These are phyloP conservation scores for Fusarium xylarioides DNA, from an alignment of 2,329 filamentous ascomycete genomes.

Conservation along the genomic window DNA sequence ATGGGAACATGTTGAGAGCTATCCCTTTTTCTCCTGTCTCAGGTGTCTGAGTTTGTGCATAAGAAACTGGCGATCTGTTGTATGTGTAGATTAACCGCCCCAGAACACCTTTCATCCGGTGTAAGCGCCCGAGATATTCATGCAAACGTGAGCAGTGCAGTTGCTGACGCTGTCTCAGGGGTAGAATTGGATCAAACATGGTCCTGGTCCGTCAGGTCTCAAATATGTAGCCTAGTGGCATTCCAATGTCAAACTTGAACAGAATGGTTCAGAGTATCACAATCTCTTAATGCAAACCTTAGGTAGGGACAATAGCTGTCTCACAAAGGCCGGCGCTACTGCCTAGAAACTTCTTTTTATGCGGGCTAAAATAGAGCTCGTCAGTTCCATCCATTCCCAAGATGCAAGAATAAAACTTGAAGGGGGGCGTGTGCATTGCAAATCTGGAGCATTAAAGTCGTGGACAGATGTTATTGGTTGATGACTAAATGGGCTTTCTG, in stretches of 20 bases:
- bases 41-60: slow-evolving; percentile 15
- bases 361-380: slow-evolving; percentile 9
- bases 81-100: neutral
- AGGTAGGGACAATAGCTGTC: neutral
- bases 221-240: slow-evolving; percentile 1
- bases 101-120: neutral
- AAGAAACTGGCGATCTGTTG: slow-evolving; percentile 2
- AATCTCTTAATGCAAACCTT: neutral
- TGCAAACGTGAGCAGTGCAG: neutral
- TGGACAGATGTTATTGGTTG: slow-evolving; percentile 32
- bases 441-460: slow-evolving; percentile 21
- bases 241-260: neutral
- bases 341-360: slow-evolving; percentile 14
- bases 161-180: slow-evolving; percentile 8
- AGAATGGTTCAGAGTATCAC: neutral
- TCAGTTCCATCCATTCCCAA: slow-evolving; percentile 1
- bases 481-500: neutral
- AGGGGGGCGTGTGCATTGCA: slow-evolving; percentile 22
- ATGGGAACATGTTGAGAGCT: neutral
- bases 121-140: slow-evolving; percentile 10
- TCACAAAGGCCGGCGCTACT: neutral
- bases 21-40: slow-evolving; percentile 10
- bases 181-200: neutral
- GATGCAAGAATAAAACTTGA: slow-evolving; percentile 10
- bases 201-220: neutral